phyloP scores from a whole-genome alignment of 2,329 filamentous ascomycete genomes.

The Fusarium xyrophilum region DNA sequence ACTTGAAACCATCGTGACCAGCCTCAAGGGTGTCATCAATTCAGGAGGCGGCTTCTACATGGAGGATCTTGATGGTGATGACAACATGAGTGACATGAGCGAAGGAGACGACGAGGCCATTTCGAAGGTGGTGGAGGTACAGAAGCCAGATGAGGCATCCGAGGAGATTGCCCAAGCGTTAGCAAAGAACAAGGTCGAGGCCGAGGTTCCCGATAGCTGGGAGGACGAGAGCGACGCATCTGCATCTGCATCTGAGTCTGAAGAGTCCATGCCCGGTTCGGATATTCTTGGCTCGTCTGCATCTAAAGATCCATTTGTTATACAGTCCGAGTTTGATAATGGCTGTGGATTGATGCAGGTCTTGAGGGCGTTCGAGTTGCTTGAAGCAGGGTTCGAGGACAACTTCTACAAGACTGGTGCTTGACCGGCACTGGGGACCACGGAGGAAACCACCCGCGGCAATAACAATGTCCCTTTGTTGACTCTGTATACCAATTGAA shows the following conservation, averaged over 20 bases:
- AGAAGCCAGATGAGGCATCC: background rate
- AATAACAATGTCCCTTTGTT: background rate
- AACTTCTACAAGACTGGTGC: slow-evolving; percentile 71
- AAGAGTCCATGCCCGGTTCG: background rate
- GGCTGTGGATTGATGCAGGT: slow-evolving; percentile 61
- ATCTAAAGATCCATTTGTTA: background rate
- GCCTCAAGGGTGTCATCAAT: slow-evolving; percentile 61
- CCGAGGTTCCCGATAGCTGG: slow-evolving; percentile 51
- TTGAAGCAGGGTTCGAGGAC: slow-evolving; percentile 66
- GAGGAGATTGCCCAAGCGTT: background rate
- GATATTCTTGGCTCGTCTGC: slow-evolving; percentile 38
- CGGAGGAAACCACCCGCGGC: background rate
- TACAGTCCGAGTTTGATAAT: slow-evolving; percentile 42
- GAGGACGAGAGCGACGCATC: slow-evolving; percentile 41
- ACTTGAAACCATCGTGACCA: slow-evolving; percentile 75
- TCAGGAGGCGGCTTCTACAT: slow-evolving; percentile 47
- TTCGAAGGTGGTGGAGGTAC: background rate
- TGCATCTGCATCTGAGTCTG: slow-evolving; percentile 41
- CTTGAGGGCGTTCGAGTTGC: slow-evolving; percentile 62
- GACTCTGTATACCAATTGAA: background rate
- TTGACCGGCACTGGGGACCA: slow-evolving; percentile 42
- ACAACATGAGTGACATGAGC: slow-evolving; percentile 11
- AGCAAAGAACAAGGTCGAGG: slow-evolving; percentile 31
- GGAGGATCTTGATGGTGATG: slow-evolving; percentile 47
- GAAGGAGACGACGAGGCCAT: background rate